phyloP scores from a whole-genome alignment of 2,329 filamentous ascomycete genomes.

The Chrysosphaeria jannelii region DNA sequence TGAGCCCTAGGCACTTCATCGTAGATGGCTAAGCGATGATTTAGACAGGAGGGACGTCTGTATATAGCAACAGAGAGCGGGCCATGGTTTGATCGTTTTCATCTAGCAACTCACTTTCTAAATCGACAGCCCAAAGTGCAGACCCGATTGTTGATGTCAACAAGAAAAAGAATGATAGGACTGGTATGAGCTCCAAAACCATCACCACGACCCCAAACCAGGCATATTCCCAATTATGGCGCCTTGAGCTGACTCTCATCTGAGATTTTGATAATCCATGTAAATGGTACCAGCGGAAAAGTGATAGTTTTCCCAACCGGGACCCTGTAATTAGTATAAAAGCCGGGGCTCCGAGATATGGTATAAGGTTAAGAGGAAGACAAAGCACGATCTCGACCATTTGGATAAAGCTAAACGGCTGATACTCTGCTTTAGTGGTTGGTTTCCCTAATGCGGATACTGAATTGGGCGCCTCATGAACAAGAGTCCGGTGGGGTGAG shows the following conservation, averaged over 20 bases:
- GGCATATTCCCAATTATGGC: constrained; percentile 51
- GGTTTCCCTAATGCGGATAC: constrained; percentile 63
- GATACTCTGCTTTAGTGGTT: constrained; percentile 44
- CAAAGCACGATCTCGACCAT: constrained; percentile 58
- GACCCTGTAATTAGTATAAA: constrained; percentile 77
- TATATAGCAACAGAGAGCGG: constrained; percentile 1
- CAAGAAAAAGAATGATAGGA: constrained; percentile 81
- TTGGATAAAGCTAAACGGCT: constrained; percentile 73
- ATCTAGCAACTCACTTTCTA: constrained; percentile 28
- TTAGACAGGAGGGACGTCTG: no score
- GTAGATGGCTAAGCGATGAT: no score
- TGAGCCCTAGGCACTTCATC: no score
- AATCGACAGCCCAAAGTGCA: constrained; percentile 55
- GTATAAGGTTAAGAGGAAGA: constrained; percentile 65
- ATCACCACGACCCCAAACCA: constrained; percentile 68
- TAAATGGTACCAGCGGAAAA: constrained; percentile 73
- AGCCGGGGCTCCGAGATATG: constrained; percentile 50
- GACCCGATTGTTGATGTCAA: constrained; percentile 63
- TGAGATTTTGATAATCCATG: constrained; percentile 44
- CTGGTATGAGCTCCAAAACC: constrained; percentile 57
- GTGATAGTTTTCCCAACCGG: constrained; percentile 60
- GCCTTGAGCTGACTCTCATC: constrained; percentile 35
- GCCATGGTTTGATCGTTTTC: constrained; percentile 1
- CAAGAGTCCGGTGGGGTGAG: constrained; percentile 31
- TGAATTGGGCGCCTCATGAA: constrained; percentile 35